Percentiles rank a stretch among this genome's conserved stretches.
Evolutionary conservation across 2,329 filamentous ascomycete species (phyloP).

Genomic region (Fusarium sp.): DNA sequence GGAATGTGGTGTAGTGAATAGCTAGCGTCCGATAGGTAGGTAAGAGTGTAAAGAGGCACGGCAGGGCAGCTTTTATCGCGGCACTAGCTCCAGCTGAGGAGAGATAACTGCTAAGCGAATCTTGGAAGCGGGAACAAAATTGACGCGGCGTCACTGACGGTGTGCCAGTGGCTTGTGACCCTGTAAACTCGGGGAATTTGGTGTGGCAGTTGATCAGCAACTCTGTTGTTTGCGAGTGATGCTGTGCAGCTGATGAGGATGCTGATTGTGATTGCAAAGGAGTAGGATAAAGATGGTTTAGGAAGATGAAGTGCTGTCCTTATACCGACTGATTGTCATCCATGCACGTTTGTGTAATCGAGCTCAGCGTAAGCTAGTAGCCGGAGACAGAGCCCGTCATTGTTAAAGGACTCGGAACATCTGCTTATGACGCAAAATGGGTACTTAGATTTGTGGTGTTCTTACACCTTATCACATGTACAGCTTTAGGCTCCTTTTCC

Average conservation of each 20-base stretch:
- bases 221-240: slow-evolving; percentile 15
- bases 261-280: slow-evolving; percentile 24
- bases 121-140: slow-evolving; percentile 45
- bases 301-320: slow-evolving; percentile 7
- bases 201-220: slow-evolving; percentile 30
- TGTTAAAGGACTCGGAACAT: slow-evolving; percentile 19
- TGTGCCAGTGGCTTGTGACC: slow-evolving; percentile 49
- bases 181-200: slow-evolving; percentile 24
- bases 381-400: slow-evolving; percentile 4
- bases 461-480: slow-evolving; percentile 34
- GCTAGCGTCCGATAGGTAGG: slow-evolving; percentile 39
- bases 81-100: slow-evolving; percentile 40
- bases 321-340: slow-evolving; percentile 1
- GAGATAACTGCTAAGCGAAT: slow-evolving; percentile 28
- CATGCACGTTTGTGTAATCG: slow-evolving; percentile 7
- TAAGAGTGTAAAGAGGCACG: slow-evolving; percentile 35
- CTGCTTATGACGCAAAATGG: slow-evolving; percentile 19
- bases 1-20: slow-evolving; percentile 36
- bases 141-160: slow-evolving; percentile 44
- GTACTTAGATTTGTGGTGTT: slow-evolving; percentile 14
- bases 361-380: not conserved
- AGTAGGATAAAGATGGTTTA: slow-evolving; percentile 10
- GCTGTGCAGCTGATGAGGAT: slow-evolving; percentile 39
- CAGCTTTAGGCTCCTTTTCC: not conserved
- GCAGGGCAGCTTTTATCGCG: slow-evolving; percentile 44